Base-by-base conservation (phyloP, 192 early-diverging fungal species). In the Rhizoclosmatium globosum region DNA sequence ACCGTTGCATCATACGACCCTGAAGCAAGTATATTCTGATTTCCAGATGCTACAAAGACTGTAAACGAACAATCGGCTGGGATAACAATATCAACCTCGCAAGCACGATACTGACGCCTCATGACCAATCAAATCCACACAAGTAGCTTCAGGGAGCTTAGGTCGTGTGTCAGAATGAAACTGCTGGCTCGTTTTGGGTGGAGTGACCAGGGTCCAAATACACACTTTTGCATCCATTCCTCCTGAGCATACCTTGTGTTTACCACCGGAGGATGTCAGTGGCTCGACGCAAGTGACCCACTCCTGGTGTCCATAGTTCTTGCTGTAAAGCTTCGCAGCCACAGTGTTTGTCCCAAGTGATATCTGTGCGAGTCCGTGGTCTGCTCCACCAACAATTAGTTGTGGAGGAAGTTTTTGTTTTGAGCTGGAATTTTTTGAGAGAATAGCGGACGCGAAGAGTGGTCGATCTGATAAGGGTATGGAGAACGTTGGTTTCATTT, bases 211-310 rank as follows among this genome's bases (percentile, higher is more conserved):
- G 15, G 21, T 45, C 77, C 77, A 78, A 13, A 78, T 15, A 47
- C 77, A 78, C 1, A 78, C 41, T 53, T 69, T 78, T 13, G 68
- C 23, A 46, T 78, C 77, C 77, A 78, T 78, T 11, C 68, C 77
- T 19, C 77, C 77, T 15, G 77, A 78, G 4, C 42, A 67, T 6
- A 78, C 65, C 6, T n/a, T 39, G 11, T 13, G 42, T 23, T 21
- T 56, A 7, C 13, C 2, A 7, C 43, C 2, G 7, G 19, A 45
- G 2, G 65, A 71, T 23, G 11, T 4, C 57, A 77, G 2, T 21
- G 31, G 9, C 39, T 58, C 53, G 7, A 78, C 68, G 57, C 77
- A 78, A 57, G 77, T 78, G 17, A 78, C 77, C 77, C 77, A 78
- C 47, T 78, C 77, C n/a, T 21, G 39, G 44, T 78, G 77, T 19